Evolutionary conservation across 805 yeast genomes (phyloP).

Genomic region (Zygosaccharomyces rouxii): DNA sequence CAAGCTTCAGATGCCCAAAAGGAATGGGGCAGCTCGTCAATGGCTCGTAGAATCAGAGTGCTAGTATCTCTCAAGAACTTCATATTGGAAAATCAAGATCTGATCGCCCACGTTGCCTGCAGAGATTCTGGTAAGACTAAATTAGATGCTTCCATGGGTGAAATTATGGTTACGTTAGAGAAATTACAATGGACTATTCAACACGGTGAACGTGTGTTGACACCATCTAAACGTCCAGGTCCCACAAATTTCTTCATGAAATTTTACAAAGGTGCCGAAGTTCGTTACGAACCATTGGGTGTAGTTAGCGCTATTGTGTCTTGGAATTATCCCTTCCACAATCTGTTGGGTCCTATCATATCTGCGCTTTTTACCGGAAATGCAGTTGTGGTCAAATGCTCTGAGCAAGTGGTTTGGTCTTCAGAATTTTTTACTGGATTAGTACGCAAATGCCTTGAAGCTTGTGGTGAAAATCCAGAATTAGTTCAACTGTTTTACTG

Average conservation of each 20-base stretch:
- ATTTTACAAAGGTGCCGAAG: constrained; percentile 87
- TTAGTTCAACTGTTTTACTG: constrained; percentile 85
- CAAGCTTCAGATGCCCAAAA: constrained; percentile 35
- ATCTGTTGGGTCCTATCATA: constrained; percentile 85
- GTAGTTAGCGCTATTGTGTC: constrained; percentile 87
- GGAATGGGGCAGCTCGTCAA: constrained; percentile 42
- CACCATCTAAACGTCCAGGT: constrained; percentile 75
- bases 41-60: constrained; percentile 64
- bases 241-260: constrained; percentile 77
- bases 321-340: constrained; percentile 98
- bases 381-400: constrained; percentile 85
- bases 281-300: constrained; percentile 85
- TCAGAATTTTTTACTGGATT: constrained; percentile 71
- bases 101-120: constrained; percentile 87
- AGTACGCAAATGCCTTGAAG: constrained; percentile 64
- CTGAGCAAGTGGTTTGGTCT: constrained; percentile 95
- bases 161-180: constrained; percentile 90
- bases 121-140: constrained; percentile 95
- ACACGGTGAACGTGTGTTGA: constrained; percentile 71
- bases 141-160: constrained; percentile 95
- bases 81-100: constrained; percentile 76
- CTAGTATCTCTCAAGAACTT: constrained; percentile 66
- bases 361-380: constrained; percentile 90
- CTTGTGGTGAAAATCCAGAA: constrained; percentile 73
- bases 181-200: constrained; percentile 85